phyloP scores from a whole-genome alignment of 768 basidiomycete species.

The Amanita jacksonii region DNA sequence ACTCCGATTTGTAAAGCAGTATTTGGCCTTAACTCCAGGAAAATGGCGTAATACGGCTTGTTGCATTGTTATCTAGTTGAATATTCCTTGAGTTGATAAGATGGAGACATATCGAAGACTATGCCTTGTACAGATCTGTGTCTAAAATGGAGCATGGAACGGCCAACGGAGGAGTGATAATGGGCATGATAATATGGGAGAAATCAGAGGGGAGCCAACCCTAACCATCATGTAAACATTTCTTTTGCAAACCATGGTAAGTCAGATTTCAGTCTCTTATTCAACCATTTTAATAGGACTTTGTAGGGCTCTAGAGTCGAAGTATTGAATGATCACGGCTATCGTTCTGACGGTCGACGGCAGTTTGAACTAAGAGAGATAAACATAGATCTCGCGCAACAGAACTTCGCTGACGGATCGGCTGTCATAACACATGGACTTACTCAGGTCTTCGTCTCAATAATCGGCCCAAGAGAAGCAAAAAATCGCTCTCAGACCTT shows the following conservation, averaged over 20 bases:
- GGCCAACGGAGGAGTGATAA: constrained; percentile 19
- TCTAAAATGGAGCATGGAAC: constrained; percentile 64
- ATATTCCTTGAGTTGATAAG: background rate
- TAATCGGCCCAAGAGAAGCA: constrained; percentile 90
- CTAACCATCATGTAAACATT: background rate
- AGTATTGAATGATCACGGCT: constrained; percentile 76
- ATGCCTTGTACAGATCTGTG: constrained; percentile 90
- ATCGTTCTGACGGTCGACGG: constrained; percentile 87
- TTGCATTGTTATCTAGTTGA: constrained; percentile 88
- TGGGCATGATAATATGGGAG: constrained; percentile 26
- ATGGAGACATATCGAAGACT: background rate
- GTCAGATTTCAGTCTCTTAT: background rate
- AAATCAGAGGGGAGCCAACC: background rate
- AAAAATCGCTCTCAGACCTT: constrained; percentile 69
- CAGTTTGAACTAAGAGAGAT: constrained; percentile 87
- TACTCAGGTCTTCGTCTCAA: constrained; percentile 79
- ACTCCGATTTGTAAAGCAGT: constrained; percentile 77
- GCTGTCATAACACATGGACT: constrained; percentile 82
- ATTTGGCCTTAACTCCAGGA: constrained; percentile 57
- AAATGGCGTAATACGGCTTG: constrained; percentile 79
- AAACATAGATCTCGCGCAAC: constrained; percentile 64
- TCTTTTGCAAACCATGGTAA: background rate
- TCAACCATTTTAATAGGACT: background rate
- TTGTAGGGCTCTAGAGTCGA: constrained; percentile 31
- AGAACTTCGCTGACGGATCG: constrained; percentile 77